phyloP scores from a whole-genome alignment of 441 rosid species.

The Codiaeum variegatum region DNA sequence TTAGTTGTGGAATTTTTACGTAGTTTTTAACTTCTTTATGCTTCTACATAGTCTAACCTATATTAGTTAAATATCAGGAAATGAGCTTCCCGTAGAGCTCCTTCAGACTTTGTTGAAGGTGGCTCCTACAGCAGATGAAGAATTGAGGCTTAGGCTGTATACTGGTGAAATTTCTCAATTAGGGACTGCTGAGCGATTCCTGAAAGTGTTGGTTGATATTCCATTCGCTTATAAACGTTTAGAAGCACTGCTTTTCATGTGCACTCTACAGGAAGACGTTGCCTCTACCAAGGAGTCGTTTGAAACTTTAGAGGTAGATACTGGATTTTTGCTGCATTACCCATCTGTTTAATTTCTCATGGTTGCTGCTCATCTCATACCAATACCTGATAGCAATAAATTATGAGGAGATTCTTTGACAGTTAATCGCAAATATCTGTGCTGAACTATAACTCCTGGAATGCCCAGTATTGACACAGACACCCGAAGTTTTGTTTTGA shows the following conservation, averaged over 20 bases:
- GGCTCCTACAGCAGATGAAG: slow-evolving; percentile 92
- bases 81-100: slow-evolving; percentile 86
- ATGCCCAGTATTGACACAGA: not conserved
- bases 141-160: slow-evolving; percentile 83
- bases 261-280: slow-evolving; percentile 74
- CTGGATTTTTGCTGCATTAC: slow-evolving; percentile 14
- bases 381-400: not conserved
- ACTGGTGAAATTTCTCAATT: slow-evolving; percentile 70
- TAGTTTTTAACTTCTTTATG: slow-evolving; percentile 8
- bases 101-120: slow-evolving; percentile 81
- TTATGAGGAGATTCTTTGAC: not conserved
- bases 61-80: slow-evolving; percentile 49
- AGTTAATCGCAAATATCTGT: not conserved
- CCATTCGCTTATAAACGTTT: slow-evolving; percentile 82
- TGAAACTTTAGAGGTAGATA: slow-evolving; percentile 68
- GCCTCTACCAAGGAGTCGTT: slow-evolving; percentile 60
- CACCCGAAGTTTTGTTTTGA: not conserved
- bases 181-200: slow-evolving; percentile 88
- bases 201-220: slow-evolving; percentile 72
- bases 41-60: slow-evolving; percentile 30
- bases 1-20: not conserved
- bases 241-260: slow-evolving; percentile 85
- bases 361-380: not conserved
- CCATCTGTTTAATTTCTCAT: not conserved
- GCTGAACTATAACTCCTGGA: not conserved